These are phyloP conservation scores for Roridomyces roridus DNA, from an alignment of 768 basidiomycete species.

Conservation along the genomic window DNA sequence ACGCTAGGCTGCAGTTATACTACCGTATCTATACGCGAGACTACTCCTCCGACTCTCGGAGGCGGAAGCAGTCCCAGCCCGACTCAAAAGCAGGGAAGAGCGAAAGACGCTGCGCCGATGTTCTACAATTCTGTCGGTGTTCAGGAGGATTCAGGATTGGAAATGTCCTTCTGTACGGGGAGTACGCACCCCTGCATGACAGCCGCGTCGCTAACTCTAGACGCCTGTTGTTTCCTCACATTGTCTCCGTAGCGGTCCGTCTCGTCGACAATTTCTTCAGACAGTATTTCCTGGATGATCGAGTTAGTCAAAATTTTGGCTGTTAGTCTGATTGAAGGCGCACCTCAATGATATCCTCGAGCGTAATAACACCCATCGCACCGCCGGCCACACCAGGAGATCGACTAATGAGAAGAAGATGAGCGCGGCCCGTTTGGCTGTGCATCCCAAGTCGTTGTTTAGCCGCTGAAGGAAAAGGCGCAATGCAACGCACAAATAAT, in stretches of 20 bases:
- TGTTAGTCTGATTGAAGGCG: no score
- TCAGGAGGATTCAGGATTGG: no score
- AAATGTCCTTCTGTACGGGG: no score
- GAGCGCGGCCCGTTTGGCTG: constrained; percentile 94
- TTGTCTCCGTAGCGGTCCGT: constrained; percentile 93
- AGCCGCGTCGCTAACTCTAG: constrained; percentile 70
- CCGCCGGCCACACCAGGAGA: constrained; percentile 86
- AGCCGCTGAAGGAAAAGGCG: background rate
- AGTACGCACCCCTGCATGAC: constrained; percentile 82
- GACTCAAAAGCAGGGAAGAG: no score
- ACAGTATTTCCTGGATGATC: constrained; percentile 92
- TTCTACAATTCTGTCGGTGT: no score
- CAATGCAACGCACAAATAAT: constrained; percentile 89
- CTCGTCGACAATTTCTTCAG: constrained; percentile 95
- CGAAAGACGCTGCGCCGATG: no score
- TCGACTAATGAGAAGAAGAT: constrained; percentile 83
- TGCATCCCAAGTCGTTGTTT: background rate
- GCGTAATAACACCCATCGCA: constrained; percentile 89
- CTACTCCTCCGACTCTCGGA: no score
- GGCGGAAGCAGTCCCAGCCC: no score
- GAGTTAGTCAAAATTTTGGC: no score
- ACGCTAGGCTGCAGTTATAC: no score
- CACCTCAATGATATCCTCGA: constrained; percentile 86
- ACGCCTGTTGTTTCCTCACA: constrained; percentile 76
- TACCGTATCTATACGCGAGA: no score